Evolutionary conservation across 73 alveolate genomes (phyloP).

Genomic region (Blepharisma stoltei): DNA sequence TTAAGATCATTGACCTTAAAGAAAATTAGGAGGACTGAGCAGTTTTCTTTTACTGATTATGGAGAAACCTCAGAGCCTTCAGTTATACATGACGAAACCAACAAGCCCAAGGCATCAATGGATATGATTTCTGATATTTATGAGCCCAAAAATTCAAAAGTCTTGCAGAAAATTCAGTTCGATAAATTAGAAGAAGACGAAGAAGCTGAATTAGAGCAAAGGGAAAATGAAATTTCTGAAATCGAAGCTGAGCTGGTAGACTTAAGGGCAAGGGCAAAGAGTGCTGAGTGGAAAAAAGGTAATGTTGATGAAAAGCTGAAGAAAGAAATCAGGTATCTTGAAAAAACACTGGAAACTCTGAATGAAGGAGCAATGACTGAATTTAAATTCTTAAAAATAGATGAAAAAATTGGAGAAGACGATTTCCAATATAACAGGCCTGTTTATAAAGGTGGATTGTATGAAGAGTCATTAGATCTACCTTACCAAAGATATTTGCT

Average conservation of each 20-base stretch:
- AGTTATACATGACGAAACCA: conserved; percentile 17
- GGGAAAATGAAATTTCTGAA: conserved; percentile 29
- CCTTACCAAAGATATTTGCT: conserved; percentile 51
- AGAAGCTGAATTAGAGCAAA: conserved; percentile 36
- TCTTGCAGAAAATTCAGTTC: neutral
- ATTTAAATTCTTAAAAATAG: neutral
- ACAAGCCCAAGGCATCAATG: neutral
- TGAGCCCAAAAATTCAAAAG: conserved; percentile 26
- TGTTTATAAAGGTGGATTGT: conserved; percentile 66
- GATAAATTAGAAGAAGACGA: conserved; percentile 35
- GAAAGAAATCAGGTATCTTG: conserved; percentile 64
- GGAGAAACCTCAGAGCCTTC: conserved; percentile 21
- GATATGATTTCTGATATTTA: neutral
- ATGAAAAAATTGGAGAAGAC: conserved; percentile 47
- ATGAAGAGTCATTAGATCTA: conserved; percentile 49
- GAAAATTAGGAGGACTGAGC: neutral
- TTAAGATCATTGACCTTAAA: neutral
- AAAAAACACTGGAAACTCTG: conserved; percentile 60
- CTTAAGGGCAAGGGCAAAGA: conserved; percentile 1
- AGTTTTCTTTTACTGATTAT: neutral
- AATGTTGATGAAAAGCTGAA: conserved; percentile 45
- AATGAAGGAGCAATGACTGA: conserved; percentile 39
- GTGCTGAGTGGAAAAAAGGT: conserved; percentile 36
- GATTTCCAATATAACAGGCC: conserved; percentile 84
- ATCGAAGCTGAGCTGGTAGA: conserved; percentile 33